Percentiles rank a stretch among this genome's conserved stretches.
Evolutionary conservation across 169 alveolate genomes (phyloP).

Genomic region (Cryptosporidium parvum): DNA sequence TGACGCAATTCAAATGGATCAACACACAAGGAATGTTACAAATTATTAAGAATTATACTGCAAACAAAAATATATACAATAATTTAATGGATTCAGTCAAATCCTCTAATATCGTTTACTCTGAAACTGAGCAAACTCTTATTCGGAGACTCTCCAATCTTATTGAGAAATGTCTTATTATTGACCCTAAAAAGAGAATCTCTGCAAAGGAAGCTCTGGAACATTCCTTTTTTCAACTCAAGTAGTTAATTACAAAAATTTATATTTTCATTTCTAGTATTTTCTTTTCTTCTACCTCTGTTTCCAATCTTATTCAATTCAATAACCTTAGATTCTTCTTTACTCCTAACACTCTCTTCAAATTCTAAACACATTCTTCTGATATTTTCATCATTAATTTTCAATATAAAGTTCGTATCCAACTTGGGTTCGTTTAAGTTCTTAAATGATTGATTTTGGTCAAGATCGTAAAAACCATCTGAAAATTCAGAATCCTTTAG

Average conservation of each 20-base stretch:
- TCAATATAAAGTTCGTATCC: not conserved
- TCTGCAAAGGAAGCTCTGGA: slow-evolving; percentile 95
- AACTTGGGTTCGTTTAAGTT: not conserved
- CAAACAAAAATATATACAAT: slow-evolving; percentile 79
- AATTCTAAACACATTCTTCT: not conserved
- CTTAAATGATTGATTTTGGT: not conserved
- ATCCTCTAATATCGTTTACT: not conserved
- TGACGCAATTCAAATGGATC: slow-evolving; percentile 82
- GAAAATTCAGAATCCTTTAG: not conserved
- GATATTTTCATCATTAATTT: not conserved
- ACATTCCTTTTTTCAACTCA: slow-evolving; percentile 90
- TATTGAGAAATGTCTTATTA: slow-evolving; percentile 91
- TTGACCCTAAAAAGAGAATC: slow-evolving; percentile 95
- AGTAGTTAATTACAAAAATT: not conserved
- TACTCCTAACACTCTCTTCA: not conserved
- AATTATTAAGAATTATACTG: slow-evolving; percentile 77
- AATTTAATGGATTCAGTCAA: slow-evolving; percentile 82
- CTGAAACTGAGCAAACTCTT: slow-evolving; percentile 76
- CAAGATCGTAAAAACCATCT: not conserved
- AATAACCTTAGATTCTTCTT: too few relatives aligned
- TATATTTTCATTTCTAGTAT: not conserved
- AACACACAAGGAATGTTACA: slow-evolving; percentile 84
- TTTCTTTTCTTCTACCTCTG: not conserved
- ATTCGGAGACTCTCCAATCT: slow-evolving; percentile 91
- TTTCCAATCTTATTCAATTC: not conserved